phyloP scores from a whole-genome alignment of 73 alveolate genomes.

The Symbiodinium pilosum region DNA sequence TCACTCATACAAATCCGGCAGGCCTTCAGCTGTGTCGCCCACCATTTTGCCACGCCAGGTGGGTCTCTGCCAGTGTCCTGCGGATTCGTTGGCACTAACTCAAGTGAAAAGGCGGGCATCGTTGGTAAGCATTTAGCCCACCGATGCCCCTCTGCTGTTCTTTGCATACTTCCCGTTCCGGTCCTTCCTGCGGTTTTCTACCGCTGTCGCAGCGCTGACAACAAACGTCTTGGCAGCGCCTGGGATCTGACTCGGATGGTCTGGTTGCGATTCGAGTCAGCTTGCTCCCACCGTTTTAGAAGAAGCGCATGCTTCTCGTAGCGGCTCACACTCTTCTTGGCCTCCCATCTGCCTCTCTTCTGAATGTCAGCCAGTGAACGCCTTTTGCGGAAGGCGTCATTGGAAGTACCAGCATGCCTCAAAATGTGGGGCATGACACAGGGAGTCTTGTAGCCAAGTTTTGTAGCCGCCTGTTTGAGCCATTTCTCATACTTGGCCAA shows the following conservation, averaged over 20 bases:
- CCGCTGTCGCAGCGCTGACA: constrained; percentile 30
- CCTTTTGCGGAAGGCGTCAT: constrained; percentile 5
- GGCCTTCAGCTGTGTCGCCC: no score
- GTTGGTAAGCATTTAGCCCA: no score
- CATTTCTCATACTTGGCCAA: constrained; percentile 1
- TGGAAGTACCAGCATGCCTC: constrained; percentile 7
- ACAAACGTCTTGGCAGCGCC: background rate
- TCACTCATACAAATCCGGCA: no score
- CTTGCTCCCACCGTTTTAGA: constrained; percentile 1
- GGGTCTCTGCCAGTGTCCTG: no score
- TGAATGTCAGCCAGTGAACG: background rate
- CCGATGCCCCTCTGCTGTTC: no score
- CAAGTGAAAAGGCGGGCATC: no score
- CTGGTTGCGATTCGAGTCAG: background rate
- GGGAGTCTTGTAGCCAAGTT: background rate
- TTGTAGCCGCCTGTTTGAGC: background rate
- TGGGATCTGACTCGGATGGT: background rate
- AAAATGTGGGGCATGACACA: background rate
- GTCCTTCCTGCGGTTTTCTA: no score
- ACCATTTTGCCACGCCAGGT: no score
- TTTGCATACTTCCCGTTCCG: no score
- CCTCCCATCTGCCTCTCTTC: constrained; percentile 37
- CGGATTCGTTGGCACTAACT: no score
- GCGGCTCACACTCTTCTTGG: background rate
- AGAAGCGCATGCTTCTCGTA: constrained; percentile 38